A percentile compares a stretch with the other conserved stretches of the same genome.
These are phyloP conservation scores for Arabidopsis hybrid DNA, from an alignment of 441 rosid species.

Conservation along the genomic window DNA sequence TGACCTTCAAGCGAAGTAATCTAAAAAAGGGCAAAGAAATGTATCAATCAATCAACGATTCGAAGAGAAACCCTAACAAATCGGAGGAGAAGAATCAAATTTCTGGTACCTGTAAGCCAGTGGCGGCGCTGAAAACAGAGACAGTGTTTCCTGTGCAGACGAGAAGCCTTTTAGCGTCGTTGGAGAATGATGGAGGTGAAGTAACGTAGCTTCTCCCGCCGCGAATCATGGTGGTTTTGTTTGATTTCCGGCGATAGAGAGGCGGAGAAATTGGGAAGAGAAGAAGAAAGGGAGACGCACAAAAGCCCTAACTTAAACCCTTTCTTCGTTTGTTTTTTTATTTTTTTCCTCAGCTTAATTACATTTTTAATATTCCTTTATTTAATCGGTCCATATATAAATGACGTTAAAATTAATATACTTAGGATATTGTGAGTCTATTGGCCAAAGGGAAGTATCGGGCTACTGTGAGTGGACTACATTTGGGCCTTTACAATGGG, in stretches of 20 bases:
- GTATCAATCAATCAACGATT: not conserved
- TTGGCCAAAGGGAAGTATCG: not conserved
- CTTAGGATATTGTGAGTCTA: not conserved
- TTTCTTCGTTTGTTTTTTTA: not conserved
- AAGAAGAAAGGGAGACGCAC: conserved; percentile 2
- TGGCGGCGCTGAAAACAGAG: conserved; percentile 84
- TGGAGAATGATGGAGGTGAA: conserved; percentile 90
- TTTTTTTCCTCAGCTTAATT: not conserved
- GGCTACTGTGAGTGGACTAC: conserved; percentile 1
- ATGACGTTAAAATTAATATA: not conserved
- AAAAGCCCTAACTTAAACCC: conserved; percentile 43
- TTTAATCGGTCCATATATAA: not conserved
- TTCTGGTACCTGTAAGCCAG: conserved; percentile 74
- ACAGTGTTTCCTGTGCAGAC: conserved; percentile 82
- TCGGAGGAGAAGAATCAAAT: not conserved
- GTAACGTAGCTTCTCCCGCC: conserved; percentile 83
- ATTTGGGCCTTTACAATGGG: conserved; percentile 20
- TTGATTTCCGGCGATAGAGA: conserved; percentile 22
- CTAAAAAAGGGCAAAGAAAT: conserved; percentile 32
- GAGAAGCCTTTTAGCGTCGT: conserved; percentile 87
- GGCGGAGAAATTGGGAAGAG: conserved; percentile 27
- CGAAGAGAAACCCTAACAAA: not conserved
- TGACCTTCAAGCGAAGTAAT: conserved; percentile 85
- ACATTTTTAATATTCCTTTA: not conserved
- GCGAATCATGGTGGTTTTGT: conserved; percentile 60